Percentiles rank a stretch among this genome's conserved stretches.
phyloP scores from a whole-genome alignment of 2,329 filamentous ascomycete species.

The Hypoxylon sp. region DNA sequence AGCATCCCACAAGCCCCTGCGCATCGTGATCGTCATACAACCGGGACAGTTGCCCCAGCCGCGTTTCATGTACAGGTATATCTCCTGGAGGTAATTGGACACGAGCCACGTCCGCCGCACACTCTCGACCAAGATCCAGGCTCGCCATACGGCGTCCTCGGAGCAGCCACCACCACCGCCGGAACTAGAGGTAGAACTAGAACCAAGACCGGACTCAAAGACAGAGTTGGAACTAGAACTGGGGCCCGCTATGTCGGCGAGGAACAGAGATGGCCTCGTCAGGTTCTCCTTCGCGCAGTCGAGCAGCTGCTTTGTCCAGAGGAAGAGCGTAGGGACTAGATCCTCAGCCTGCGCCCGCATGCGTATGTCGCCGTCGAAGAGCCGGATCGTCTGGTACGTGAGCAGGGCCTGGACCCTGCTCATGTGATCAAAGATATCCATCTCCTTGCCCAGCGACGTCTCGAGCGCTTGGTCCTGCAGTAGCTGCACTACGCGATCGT shows the following conservation, averaged over 20 bases:
- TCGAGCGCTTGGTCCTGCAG: constrained; percentile 46
- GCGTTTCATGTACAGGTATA: constrained; percentile 50
- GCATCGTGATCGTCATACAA: constrained; percentile 49
- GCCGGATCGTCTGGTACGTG: constrained; percentile 55
- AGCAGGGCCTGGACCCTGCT: constrained; percentile 49
- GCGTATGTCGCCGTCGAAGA: constrained; percentile 56
- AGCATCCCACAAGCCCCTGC: constrained; percentile 52
- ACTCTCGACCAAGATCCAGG: constrained; percentile 54
- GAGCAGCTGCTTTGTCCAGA: constrained; percentile 48
- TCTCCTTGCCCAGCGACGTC: constrained; percentile 25
- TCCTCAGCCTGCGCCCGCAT: constrained; percentile 54
- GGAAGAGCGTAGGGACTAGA: constrained; percentile 51
- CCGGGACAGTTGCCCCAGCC: constrained; percentile 53
- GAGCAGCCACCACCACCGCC: not conserved
- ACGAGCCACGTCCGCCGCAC: constrained; percentile 52
- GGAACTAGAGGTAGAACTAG: not conserved
- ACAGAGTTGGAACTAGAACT: not conserved
- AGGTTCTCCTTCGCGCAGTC: constrained; percentile 36
- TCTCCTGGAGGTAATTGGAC: constrained; percentile 45
- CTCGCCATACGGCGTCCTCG: constrained; percentile 46
- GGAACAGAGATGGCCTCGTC: constrained; percentile 30
- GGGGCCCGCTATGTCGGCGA: constrained; percentile 15
- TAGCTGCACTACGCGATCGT: constrained; percentile 49
- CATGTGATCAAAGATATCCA: constrained; percentile 44
- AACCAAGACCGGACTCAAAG: not conserved